A percentile compares a stretch with the other conserved stretches of the same genome.
These are phyloP conservation scores for Syzygium aromaticum DNA, from an alignment of 345 rosid species.

Conservation along the genomic window DNA sequence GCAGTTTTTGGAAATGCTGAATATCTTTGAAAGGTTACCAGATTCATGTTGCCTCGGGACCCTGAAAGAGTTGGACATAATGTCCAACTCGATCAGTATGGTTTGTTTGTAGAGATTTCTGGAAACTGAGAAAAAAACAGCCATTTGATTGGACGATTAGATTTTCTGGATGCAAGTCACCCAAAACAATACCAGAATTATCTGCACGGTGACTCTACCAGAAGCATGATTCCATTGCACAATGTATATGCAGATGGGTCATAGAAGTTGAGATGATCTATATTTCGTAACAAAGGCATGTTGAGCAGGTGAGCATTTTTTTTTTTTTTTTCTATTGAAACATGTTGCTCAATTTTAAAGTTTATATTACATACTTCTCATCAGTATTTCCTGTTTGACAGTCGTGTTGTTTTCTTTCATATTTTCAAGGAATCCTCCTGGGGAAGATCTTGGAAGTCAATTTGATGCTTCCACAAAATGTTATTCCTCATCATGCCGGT, in stretches of 20 bases:
- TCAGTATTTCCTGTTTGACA: neutral
- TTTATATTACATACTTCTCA: no score
- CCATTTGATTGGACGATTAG: neutral
- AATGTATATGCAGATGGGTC: accelerated
- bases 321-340: no score
- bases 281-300: neutral
- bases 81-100: neutral
- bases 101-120: neutral
- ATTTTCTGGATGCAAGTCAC: neutral
- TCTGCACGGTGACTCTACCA: neutral
- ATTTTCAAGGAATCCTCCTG: neutral
- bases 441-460: neutral
- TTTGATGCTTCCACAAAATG: neutral
- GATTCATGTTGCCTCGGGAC: neutral
- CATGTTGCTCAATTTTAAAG: neutral
- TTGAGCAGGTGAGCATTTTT: neutral
- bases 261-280: neutral
- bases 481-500: neutral
- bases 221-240: neutral
- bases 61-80: neutral
- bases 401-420: neutral
- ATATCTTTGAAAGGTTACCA: neutral
- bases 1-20: neutral
- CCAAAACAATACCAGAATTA: neutral
- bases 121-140: neutral